Percentiles rank a stretch among this genome's conserved stretches.
phyloP scores from a whole-genome alignment of 1,284 basidiomycete genomes.

The Golubevia pallescens region DNA sequence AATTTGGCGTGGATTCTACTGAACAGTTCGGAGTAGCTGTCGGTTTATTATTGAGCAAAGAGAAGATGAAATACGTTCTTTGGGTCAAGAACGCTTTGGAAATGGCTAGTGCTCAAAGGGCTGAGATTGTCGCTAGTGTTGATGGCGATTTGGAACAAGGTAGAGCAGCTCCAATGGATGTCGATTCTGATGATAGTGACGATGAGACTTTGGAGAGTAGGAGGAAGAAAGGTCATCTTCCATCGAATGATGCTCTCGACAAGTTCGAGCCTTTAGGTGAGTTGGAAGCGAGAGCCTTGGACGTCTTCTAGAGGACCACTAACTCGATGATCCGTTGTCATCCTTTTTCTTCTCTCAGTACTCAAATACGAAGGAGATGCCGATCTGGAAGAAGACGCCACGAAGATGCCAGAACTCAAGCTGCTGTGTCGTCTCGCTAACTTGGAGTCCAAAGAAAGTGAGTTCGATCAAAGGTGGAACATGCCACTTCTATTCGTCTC shows the following conservation, averaged over 20 bases:
- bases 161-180: conserved; percentile 3
- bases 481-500: too few species aligned
- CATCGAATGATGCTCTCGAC: conserved; percentile 6
- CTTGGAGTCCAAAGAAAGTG: conserved; percentile 28
- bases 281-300: not conserved
- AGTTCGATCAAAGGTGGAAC: not conserved
- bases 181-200: conserved; percentile 1
- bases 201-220: not conserved
- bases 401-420: conserved; percentile 44
- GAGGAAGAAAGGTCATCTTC: not conserved
- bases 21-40: conserved; percentile 58
- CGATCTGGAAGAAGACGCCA: conserved; percentile 37
- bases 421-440: conserved; percentile 53
- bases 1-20: conserved; percentile 25
- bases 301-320: not conserved
- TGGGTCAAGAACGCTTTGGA: conserved; percentile 59
- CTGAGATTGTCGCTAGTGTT: conserved; percentile 23
- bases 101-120: conserved; percentile 40
- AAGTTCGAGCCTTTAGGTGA: conserved; percentile 10
- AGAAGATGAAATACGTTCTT: conserved; percentile 45
- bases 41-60: conserved; percentile 45
- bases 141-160: conserved; percentile 7
- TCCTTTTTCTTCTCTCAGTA: conserved; percentile 3
- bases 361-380: conserved; percentile 19
- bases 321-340: not conserved